Evolutionary conservation across 2,329 filamentous ascomycete genomes (phyloP), one percentile per base, ranked within the genome.

Genomic region (Aspergillus sp.): DNA sequence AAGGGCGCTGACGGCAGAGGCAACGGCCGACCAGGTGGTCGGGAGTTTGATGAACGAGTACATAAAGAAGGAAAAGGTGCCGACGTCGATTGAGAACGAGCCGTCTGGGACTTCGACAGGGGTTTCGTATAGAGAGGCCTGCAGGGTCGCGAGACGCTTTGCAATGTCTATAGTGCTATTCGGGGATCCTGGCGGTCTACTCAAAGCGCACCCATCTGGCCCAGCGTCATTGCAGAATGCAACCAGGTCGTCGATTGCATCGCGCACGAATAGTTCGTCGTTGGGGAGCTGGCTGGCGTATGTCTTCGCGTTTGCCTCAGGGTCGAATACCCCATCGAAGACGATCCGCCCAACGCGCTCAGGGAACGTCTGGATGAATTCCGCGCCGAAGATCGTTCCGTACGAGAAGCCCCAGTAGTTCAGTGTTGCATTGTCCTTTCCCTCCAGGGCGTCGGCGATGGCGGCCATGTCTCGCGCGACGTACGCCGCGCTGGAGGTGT

Each of bases 321-420:
- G 15, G 27, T 54, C 50, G 15, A 57, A 57, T 1, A 57, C 44
- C 0, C 55, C 55, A 3, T 57, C 55, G 2, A 57, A 27, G 12
- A 57, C 19, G 11, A 57, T 12, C 37, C 25, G 41, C 8, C 55
- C 52, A 7, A 54, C 52, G 2, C 52, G 31, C 43, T 46, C 31
- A 0, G 52, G 52, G 31, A 47, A 54, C 14, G 55, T 57, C 44
- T 57, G 55, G 9, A 57, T 44, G 14, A 57, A 57, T n/a, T 57
- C 55, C 11, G 44, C 44, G 14, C 44, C 55, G 6, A 41, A 48
- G 2, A 57, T 44, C 19, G 55, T 57, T 9, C 55, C 55, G 21
- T 57, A 57, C 5, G 55, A 57, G n/a, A 57, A 48, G 2, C 55
- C 55, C 55, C 55, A 57, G 31, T 57, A 57, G 15, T 57, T 57